phyloP scores from a whole-genome alignment of 352 stramenopile genomes.

The Globisporangium heterothallicum region DNA sequence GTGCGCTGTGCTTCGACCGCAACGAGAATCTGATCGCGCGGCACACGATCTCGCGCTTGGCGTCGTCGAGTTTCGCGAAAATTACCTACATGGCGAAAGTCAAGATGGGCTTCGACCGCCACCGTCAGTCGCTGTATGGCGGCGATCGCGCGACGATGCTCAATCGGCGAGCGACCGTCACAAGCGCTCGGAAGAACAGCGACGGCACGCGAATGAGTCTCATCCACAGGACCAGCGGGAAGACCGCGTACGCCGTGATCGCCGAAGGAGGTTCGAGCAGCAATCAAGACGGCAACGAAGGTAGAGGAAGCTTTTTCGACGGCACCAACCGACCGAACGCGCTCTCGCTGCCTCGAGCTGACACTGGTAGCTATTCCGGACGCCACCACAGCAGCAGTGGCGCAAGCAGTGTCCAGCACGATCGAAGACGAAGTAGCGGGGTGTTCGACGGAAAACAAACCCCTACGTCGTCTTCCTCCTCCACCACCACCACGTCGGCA shows the following conservation, averaged over 20 bases:
- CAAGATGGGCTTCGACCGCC: conserved; percentile 16
- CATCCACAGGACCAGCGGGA: conserved; percentile 15
- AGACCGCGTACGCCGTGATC: conserved; percentile 16
- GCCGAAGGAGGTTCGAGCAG: conserved; percentile 7
- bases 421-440: background rate
- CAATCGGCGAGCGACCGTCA: conserved; percentile 16
- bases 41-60: conserved; percentile 44
- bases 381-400: conserved; percentile 7
- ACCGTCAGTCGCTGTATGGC: conserved; percentile 17
- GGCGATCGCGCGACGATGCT: conserved; percentile 12
- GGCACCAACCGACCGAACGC: conserved; percentile 1
- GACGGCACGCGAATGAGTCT: conserved; percentile 11
- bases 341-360: conserved; percentile 1
- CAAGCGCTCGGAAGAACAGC: conserved; percentile 12
- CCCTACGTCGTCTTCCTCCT: no score
- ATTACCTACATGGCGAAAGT: conserved; percentile 18
- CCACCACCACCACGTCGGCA: background rate
- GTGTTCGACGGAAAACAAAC: conserved; percentile 1
- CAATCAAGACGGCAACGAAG: conserved; percentile 5
- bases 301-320: conserved; percentile 15
- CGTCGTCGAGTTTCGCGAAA: conserved; percentile 22
- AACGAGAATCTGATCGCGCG: conserved; percentile 58
- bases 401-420: background rate
- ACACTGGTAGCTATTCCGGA: background rate
- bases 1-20: conserved; percentile 50